phyloP scores from a whole-genome alignment of 2,329 filamentous ascomycete genomes.

The Raffaelea arxii region DNA sequence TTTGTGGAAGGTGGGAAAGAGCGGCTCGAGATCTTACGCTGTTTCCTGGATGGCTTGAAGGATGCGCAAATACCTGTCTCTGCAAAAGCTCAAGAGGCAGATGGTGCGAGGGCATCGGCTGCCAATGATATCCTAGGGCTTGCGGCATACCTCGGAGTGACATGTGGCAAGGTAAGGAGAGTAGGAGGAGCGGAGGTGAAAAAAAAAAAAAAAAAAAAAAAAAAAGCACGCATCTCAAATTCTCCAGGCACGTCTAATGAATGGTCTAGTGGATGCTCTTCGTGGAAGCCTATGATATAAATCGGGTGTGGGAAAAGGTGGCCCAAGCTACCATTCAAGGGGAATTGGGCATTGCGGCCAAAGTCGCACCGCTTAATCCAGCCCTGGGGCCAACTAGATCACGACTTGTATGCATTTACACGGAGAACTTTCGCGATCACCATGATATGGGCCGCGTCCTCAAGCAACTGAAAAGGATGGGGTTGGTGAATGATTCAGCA shows the following conservation, averaged over 20 bases:
- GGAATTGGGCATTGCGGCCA: slow-evolving; percentile 62
- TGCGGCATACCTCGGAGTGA: slow-evolving; percentile 48
- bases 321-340: slow-evolving; percentile 58
- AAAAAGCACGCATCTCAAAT: too few relatives aligned
- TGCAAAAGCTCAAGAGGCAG: slow-evolving; percentile 33
- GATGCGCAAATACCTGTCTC: neutral
- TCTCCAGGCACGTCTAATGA: too few relatives aligned
- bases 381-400: slow-evolving; percentile 29
- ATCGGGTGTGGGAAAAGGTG: slow-evolving; percentile 56
- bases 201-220: too few relatives aligned
- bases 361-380: slow-evolving; percentile 52
- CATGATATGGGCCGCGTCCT: slow-evolving; percentile 62
- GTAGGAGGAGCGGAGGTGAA: too few relatives aligned
- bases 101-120: slow-evolving; percentile 37
- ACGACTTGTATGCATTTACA: slow-evolving; percentile 69
- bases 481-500: slow-evolving; percentile 38
- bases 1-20: slow-evolving; percentile 45
- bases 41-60: slow-evolving; percentile 39
- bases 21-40: slow-evolving; percentile 33
- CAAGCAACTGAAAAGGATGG: slow-evolving; percentile 48
- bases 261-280: slow-evolving; percentile 82
- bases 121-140: slow-evolving; percentile 48
- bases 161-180: slow-evolving; percentile 52
- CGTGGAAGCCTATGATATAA: slow-evolving; percentile 40
- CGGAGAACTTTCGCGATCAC: slow-evolving; percentile 59